A percentile compares a stretch with the other conserved stretches of the same genome.
phyloP scores from a whole-genome alignment of 495 filamentous ascomycete genomes.

The Aspergillus bridgeri region DNA sequence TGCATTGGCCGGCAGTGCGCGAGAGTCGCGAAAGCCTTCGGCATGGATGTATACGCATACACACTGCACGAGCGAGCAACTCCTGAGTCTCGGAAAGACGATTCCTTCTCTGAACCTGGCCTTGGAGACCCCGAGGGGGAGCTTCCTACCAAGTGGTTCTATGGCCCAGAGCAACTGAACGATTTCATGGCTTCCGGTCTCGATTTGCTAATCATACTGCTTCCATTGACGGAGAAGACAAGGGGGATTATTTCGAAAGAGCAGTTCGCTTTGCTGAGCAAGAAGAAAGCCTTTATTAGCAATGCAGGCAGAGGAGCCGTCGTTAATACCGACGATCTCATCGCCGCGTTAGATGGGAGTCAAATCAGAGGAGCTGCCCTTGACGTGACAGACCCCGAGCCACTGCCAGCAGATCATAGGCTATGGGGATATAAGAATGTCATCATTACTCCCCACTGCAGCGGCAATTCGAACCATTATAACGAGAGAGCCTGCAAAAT shows the following conservation, averaged over 20 bases:
- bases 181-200: constrained; percentile 57
- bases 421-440: constrained; percentile 64
- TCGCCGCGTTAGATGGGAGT: constrained; percentile 52
- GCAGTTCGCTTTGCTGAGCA: constrained; percentile 59
- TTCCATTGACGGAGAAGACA: constrained; percentile 65
- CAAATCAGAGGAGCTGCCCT: constrained; percentile 64
- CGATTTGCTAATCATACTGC: constrained; percentile 62
- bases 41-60: constrained; percentile 73
- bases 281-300: constrained; percentile 55
- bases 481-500: constrained; percentile 52
- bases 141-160: constrained; percentile 65
- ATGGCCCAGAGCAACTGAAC: constrained; percentile 55
- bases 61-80: constrained; percentile 40
- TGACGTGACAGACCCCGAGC: constrained; percentile 78
- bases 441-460: constrained; percentile 70
- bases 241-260: constrained; percentile 50
- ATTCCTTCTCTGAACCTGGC: constrained; percentile 61
- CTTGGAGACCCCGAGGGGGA: constrained; percentile 68
- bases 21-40: constrained; percentile 58
- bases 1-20: constrained; percentile 67
- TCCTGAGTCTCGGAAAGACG: constrained; percentile 51
- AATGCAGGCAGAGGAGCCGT: constrained; percentile 69
- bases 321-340: constrained; percentile 60
- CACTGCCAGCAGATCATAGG: constrained; percentile 59
- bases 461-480: constrained; percentile 55